Base-by-base conservation (phyloP, 2,329 filamentous ascomycete genomes). In the Diaporthe vexans region DNA sequence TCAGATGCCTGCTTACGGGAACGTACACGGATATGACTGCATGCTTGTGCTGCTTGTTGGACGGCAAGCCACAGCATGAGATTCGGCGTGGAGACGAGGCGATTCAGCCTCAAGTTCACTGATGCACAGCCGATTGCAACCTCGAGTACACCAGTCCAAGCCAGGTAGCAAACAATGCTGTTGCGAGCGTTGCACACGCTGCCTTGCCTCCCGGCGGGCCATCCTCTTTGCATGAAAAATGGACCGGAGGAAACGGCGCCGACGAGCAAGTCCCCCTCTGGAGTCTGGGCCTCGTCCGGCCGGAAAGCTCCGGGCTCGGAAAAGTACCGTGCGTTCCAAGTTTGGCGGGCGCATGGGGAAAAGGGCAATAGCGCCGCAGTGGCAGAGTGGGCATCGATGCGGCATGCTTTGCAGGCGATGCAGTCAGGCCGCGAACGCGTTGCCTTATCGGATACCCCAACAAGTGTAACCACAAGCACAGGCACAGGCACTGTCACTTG, bases 261-360 rank as follows among this genome's bases (percentile, higher is more conserved):
- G 33, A 54, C n/a, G 48, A 54, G 48, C 46, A 68, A 52, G 63
- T 26, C 33, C 19, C 48, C 54, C 48, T 13, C 33, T 54, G 63
- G 48, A 54, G 33, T 37, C 63, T 54, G 63, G 33, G 29, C 63
- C 48, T 54, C 63, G n/a, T 37, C 33, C 48, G 48, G 63, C 48
- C 33, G 63, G 61, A 67, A 67, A 67, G 61, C 61, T 67, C 61
- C 61, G 46, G 21, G 29, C 63, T 51, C 63, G 63, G 63, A 54
- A 68, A 68, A 54, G 63, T 68, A 54, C 63, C 63, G 63, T 68
- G 48, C 63, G 54, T 48, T 68, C 26, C 63, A 68, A 54, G 48
- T 68, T 29, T 54, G 63, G 63, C 63, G 33, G 33, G 63, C 48
- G 21, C 46, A 19, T 43, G 40, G 40, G 40, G 40, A 7, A 19